Evolutionary conservation across 164 flowering plant species (phyloP).

Genomic region (Liriodendron chinense): DNA sequence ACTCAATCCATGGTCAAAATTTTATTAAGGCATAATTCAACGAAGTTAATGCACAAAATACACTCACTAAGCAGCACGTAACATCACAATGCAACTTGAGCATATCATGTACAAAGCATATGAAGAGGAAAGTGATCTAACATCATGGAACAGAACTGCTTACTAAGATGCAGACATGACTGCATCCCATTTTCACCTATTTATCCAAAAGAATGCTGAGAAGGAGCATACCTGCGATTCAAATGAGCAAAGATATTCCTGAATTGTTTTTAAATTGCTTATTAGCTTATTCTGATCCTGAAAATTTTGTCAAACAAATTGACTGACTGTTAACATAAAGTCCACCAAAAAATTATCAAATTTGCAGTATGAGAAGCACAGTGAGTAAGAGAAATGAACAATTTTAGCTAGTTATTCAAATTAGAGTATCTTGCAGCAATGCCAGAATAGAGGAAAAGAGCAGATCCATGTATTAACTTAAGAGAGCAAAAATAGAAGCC

Average conservation of each 20-base stretch:
- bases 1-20: neutral
- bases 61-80: too few relatives aligned
- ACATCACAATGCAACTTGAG: too few relatives aligned
- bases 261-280: slow-evolving; percentile 79
- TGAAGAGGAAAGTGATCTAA: neutral
- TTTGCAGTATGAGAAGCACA: neutral
- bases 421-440: too few relatives aligned
- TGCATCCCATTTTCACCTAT: neutral
- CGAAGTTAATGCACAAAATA: neutral
- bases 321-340: neutral
- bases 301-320: slow-evolving; percentile 8
- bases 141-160: neutral
- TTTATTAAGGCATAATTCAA: neutral
- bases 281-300: slow-evolving; percentile 80
- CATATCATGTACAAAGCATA: neutral
- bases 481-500: too few relatives aligned
- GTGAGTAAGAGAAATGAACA: neutral
- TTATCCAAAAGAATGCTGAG: neutral
- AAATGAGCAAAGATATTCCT: slow-evolving; percentile 93
- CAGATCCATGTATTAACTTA: too few relatives aligned
- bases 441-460: too few relatives aligned
- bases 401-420: neutral
- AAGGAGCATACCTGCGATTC: slow-evolving; percentile 62
- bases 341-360: neutral
- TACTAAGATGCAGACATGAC: neutral